Evolutionary conservation across 441 rosid species (phyloP).

Genomic region (Eutrema salsugineum): DNA sequence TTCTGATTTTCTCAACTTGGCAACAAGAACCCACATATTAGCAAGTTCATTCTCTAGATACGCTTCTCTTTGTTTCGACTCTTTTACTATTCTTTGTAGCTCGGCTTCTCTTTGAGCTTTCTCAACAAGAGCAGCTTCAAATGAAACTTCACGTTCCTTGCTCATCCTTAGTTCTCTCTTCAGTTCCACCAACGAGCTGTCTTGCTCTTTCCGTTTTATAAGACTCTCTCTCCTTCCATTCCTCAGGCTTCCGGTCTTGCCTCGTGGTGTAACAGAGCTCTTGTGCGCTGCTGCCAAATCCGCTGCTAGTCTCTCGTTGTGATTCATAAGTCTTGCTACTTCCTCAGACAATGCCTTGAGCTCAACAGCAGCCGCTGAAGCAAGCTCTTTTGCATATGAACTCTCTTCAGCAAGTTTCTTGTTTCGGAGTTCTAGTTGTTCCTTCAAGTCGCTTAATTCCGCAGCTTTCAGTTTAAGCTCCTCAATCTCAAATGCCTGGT

Average conservation of each 20-base stretch:
- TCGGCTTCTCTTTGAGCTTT: slow-evolving; percentile 74
- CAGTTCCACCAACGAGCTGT: slow-evolving; percentile 50
- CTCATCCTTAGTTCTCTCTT: slow-evolving; percentile 69
- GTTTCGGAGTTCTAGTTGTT: slow-evolving; percentile 61
- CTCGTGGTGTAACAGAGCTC: slow-evolving; percentile 56
- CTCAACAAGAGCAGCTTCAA: slow-evolving; percentile 65
- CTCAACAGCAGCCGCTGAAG: slow-evolving; percentile 96
- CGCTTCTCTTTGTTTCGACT: slow-evolving; percentile 91
- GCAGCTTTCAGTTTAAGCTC: slow-evolving; percentile 62
- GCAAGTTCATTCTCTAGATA: slow-evolving; percentile 96
- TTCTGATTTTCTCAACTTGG: slow-evolving; percentile 71
- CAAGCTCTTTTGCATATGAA: slow-evolving; percentile 91
- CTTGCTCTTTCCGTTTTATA: slow-evolving; percentile 61
- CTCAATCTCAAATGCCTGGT: slow-evolving; percentile 66
- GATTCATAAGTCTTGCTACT: slow-evolving; percentile 91
- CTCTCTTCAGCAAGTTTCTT: slow-evolving; percentile 87
- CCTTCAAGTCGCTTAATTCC: slow-evolving; percentile 54
- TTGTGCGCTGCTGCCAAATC: slow-evolving; percentile 55
- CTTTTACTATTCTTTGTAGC: slow-evolving; percentile 71
- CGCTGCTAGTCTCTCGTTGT: slow-evolving; percentile 64
- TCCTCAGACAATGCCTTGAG: slow-evolving; percentile 97
- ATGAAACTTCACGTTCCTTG: slow-evolving; percentile 72
- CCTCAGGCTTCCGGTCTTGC: slow-evolving; percentile 34
- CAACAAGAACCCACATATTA: slow-evolving; percentile 98
- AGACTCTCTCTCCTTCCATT: slow-evolving; percentile 48